Base-by-base conservation (phyloP, 2,329 filamentous ascomycete genomes). In the Remersonia thermophila region DNA sequence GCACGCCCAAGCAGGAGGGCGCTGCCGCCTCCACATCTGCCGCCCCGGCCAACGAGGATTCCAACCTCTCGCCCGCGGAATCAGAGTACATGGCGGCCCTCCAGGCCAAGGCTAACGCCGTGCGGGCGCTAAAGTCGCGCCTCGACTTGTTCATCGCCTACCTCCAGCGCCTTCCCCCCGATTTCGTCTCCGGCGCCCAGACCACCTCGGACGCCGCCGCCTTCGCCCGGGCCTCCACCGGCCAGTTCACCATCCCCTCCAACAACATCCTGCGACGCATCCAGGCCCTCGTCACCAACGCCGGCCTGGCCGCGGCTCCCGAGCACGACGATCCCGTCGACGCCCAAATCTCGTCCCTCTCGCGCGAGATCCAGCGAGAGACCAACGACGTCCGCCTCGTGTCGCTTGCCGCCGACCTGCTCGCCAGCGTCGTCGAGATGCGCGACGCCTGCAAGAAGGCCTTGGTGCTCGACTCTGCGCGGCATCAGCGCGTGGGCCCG, bases 71-170 rank as follows among this genome's bases (percentile, higher is more conserved):
- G 0, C 58, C 63, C 13, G 72, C 73, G 42, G 74, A 79, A 42
- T 69, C 77, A 37, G 73, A 79, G 54, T 64, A 71, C 53, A 65
- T 79, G 37, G 66, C 72, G 17, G 63, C 72, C 12, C 73, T 98
- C 15, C 91, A 80, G 18, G 82, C 86, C 42, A 94, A 93, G 51
- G 73, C 81, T 44, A 96, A 95, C 58, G 87, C 91, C 17, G 80
- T 95, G 52, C 89, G 86, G 61, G 95, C 94, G 77, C 74, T 98
- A 18, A 79, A 89, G 51, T 74, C 78, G 6, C 76, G 83, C 33
- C 74, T 91, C 47, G 69, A 72, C 30, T 69, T 89, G 38, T 71
- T 89, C 47, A 71, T 71, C 41, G 67, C 67, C n/a, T 96, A 95
- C 55, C 74, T 98, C 32, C 66, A 79, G 44, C 71, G 70, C 11